Evolutionary conservation across 1,284 basidiomycete species (phyloP).

Genomic region (Cutaneotrichosporon arboriforme): DNA sequence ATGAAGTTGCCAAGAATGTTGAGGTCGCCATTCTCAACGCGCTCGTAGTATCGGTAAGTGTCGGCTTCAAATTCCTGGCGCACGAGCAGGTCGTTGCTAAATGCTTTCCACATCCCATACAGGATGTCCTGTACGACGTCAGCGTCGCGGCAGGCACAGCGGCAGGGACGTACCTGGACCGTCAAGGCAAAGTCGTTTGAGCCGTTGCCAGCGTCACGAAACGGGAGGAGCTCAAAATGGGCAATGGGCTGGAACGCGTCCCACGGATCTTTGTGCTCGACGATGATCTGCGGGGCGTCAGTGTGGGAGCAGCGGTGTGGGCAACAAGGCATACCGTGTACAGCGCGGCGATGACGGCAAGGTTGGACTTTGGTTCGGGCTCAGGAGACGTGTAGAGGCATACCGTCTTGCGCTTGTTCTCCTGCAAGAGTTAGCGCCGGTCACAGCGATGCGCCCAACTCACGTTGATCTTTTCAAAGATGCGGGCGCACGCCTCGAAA

Average conservation of each 20-base stretch:
- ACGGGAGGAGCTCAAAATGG: conserved; percentile 85
- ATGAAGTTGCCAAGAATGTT: conserved; percentile 85
- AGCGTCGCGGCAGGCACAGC: background rate
- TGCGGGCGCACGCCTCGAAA: conserved; percentile 86
- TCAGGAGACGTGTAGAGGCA: conserved; percentile 86
- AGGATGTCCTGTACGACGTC: conserved; percentile 61
- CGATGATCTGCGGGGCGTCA: conserved; percentile 69
- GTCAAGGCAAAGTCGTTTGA: conserved; percentile 86
- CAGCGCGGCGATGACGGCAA: conserved; percentile 83
- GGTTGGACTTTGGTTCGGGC: conserved; percentile 83
- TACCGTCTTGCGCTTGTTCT: conserved; percentile 51
- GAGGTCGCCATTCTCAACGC: conserved; percentile 95
- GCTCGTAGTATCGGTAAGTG: conserved; percentile 76
- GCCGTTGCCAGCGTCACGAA: conserved; percentile 91
- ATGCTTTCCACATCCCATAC: conserved; percentile 92
- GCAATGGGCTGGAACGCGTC: conserved; percentile 90
- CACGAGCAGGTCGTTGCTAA: conserved; percentile 80
- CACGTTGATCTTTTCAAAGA: conserved; percentile 82
- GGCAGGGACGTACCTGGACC: conserved; percentile 56
- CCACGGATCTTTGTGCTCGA: conserved; percentile 84
- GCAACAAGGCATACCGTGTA: conserved; percentile 51
- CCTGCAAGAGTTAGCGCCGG: conserved; percentile 56
- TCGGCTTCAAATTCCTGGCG: conserved; percentile 71
- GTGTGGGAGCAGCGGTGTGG: background rate
- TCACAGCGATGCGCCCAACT: conserved; percentile 22